A percentile compares a stretch with the other conserved stretches of the same genome.
Evolutionary conservation across 179 eudicot species (phyloP).

Genomic region (Monotropa hypopitys): DNA sequence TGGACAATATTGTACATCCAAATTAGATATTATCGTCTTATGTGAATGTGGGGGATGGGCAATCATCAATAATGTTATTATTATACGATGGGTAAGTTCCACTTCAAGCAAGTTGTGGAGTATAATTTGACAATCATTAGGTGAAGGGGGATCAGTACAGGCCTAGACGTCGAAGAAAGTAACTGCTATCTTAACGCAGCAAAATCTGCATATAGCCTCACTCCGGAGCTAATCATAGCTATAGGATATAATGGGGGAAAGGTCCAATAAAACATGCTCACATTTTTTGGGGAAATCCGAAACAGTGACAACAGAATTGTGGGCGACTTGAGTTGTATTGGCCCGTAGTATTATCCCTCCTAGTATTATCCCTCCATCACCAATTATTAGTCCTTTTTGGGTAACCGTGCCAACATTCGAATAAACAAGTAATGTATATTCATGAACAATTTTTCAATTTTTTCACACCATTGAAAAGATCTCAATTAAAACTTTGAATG

Average conservation of each 20-base stretch:
- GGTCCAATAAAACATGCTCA: neutral
- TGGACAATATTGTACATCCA: neutral
- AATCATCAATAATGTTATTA: neutral
- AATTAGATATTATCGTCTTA: neutral
- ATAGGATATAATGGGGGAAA: neutral
- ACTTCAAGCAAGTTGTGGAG: neutral
- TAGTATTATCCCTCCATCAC: too few relatives aligned
- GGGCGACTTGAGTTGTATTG: neutral
- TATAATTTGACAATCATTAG: neutral
- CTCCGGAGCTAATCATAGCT: neutral
- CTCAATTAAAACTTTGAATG: too few relatives aligned
- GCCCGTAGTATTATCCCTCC: too few relatives aligned
- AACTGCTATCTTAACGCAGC: neutral
- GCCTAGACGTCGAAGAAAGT: neutral
- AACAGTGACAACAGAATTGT: neutral
- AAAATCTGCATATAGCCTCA: neutral
- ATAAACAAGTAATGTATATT: too few relatives aligned
- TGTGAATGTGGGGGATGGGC: neutral
- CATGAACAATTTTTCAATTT: too few relatives aligned
- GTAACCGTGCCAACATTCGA: too few relatives aligned
- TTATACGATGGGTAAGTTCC: neutral
- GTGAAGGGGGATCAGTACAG: neutral
- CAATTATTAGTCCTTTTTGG: too few relatives aligned
- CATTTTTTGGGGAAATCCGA: neutral
- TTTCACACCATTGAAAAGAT: too few relatives aligned